Evolutionary conservation across 805 yeast genomes (phyloP), one percentile per base, ranked within the genome.

Genomic region (Starmera pachycereana): DNA sequence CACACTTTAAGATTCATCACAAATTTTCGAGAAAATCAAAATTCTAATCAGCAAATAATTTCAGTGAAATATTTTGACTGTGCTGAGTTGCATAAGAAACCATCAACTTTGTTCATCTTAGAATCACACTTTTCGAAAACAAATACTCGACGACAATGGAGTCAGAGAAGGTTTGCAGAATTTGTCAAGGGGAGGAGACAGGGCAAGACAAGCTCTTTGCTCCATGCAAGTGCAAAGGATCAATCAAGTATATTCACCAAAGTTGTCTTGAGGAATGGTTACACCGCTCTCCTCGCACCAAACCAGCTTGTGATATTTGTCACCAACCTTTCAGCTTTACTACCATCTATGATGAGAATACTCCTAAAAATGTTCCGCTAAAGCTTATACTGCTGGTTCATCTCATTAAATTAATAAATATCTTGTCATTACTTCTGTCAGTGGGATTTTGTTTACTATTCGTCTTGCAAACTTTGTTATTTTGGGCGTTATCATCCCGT

Each of bases 171-270:
- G 71, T 81, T 4, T 92, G 98, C 60, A 81, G 98, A 44, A 89
- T 92, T 36, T 92, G 98, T 57, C 81, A 96, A 39, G 90, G 95
- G 32, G 97, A 87, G 51, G 89, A 75, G n/a, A 76, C 92, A 0
- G 63, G 62, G 0, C 76, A 72, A 1, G 86, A 84, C 47, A 96
- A 96, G 4, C 65, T 92, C 36, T 81, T 74, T 47, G 89, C 84
- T 58, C 98, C 98, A 4, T 92, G 99, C 62, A 80, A 76, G 53
- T 92, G 98, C 62, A 71, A 87, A 39, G 99, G 99, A 2, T 82
- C 95, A 12, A 94, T 92, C 57, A 82, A 81, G 56, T 89, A 79
- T 53, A 85, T 92, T 40, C 99, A 92, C 58, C 95, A 90, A 58
- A 94, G 82, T 41, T 92, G 99, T 59, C 62, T 90, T 36, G 64